phyloP scores from a whole-genome alignment of 768 basidiomycete species.

The Filobasidium floriforme region DNA sequence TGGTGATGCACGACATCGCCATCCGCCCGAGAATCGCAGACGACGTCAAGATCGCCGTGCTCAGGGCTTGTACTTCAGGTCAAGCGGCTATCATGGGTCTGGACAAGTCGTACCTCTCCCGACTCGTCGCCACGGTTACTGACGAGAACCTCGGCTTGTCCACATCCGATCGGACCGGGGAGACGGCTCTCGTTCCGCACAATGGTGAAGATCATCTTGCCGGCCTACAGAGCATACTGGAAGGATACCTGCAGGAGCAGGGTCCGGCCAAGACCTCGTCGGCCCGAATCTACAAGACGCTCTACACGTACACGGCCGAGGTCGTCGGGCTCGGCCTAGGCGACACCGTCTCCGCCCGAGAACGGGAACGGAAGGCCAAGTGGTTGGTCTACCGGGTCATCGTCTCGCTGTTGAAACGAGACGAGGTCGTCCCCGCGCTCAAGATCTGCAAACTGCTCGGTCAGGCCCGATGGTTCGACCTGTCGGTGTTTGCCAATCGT shows the following conservation, averaged over 20 bases:
- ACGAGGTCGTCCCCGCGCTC: background rate
- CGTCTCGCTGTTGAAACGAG: background rate
- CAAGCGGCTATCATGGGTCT: background rate
- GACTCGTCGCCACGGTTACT: background rate
- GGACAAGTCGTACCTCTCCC: conserved; percentile 2
- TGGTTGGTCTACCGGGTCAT: conserved; percentile 4
- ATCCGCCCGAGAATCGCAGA: background rate
- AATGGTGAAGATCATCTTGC: background rate
- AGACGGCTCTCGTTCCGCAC: background rate
- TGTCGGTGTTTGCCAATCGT: background rate
- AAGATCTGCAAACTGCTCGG: conserved; percentile 2
- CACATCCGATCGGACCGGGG: background rate
- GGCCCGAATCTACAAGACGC: background rate
- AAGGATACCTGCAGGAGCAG: background rate
- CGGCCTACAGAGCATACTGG: background rate
- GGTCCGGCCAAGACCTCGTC: background rate
- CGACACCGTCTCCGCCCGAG: background rate
- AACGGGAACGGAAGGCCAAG: background rate
- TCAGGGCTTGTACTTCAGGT: background rate
- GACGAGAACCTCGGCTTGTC: background rate
- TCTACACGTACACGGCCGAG: conserved; percentile 5
- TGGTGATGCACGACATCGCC: background rate
- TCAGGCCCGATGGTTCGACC: conserved; percentile 2
- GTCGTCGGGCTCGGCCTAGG: background rate
- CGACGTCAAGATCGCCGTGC: conserved; percentile 7